Base-by-base conservation (phyloP, 2,329 filamentous ascomycete species). In the Xylariaceae sp. region DNA sequence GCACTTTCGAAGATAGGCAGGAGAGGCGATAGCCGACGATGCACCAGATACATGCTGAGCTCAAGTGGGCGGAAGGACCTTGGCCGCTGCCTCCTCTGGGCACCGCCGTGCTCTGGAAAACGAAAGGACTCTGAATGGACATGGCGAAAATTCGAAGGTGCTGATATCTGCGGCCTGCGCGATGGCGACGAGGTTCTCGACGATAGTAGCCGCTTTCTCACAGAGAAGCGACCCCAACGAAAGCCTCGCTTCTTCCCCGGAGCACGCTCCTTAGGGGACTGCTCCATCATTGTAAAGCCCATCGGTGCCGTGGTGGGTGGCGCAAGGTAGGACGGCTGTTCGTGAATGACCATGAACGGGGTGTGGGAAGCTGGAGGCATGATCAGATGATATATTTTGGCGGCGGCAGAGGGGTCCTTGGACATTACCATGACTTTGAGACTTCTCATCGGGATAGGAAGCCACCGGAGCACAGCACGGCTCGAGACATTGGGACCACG, bases 131-230 rank as follows among this genome's bases (percentile, higher is more conserved):
- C 46, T 32, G 58, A 70, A 35, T 69, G 58, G 31, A 80, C 45
- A 57, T 80, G 76, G 29, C 68, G 70, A 47, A 80, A 80, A 52
- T 80, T 63, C 30, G 67, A 67, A 3, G 76, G 76, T 14, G 63
- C 63, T 26, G 75, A 77, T 47, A 80, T 80, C 39, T 63, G 61
- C 51, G 69, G 68, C 54, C 70, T 63, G 55, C 67, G 71, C 49
- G 67, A 58, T 27, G 63, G 57, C 33, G 61, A 57, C 38, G 47
- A 48, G 12, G 39, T 32, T 31, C 41, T 42, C n/a, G 64, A 59
- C 38, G 67, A 61, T 45, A 63, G 58, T 46, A 68, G 57, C 34
- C 62, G 59, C 49, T 59, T 68, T 55, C 61, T 70, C 46, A 59
- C 56, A 32, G 67, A 65, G 48, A 66, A 64, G 45, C 56, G 59